Conservation (phyloP, 305 asterid species). For the Plantago coronopus region DNA sequence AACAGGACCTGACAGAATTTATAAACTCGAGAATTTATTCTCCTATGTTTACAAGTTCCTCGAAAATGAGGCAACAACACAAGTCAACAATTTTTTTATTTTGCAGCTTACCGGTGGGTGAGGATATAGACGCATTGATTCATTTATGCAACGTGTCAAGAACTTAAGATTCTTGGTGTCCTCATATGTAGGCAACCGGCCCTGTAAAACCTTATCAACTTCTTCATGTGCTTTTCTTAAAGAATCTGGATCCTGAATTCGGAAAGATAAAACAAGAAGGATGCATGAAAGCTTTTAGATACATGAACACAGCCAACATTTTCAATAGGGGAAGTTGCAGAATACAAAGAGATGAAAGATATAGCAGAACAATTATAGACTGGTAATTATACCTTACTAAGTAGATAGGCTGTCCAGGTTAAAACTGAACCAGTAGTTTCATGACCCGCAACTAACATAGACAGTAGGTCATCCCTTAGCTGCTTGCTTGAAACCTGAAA, state of each 20-base stretch:
- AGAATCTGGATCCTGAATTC: slow-evolving; percentile 56
- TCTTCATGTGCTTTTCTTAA: slow-evolving; percentile 80
- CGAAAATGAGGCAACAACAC: slow-evolving; percentile 4
- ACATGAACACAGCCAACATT: neutral
- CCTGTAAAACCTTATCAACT: slow-evolving; percentile 75
- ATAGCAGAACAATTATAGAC: slow-evolving; percentile 1
- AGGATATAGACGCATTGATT: slow-evolving; percentile 91
- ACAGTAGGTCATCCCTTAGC: slow-evolving; percentile 86
- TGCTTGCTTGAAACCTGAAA: slow-evolving; percentile 79
- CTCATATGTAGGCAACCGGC: slow-evolving; percentile 72
- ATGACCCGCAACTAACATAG: slow-evolving; percentile 97
- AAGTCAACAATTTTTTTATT: neutral
- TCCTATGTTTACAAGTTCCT: slow-evolving; percentile 14
- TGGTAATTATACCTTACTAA: slow-evolving; percentile 65
- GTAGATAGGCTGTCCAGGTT: slow-evolving; percentile 81
- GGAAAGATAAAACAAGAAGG: neutral
- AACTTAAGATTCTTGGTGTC: slow-evolving; percentile 80
- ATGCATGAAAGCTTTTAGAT: neutral
- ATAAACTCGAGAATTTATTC: slow-evolving; percentile 18
- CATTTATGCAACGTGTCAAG: slow-evolving; percentile 76
- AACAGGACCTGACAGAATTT: slow-evolving; percentile 53
- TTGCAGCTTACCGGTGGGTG: slow-evolving; percentile 80
- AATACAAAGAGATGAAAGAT: neutral
- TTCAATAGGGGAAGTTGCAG: neutral
- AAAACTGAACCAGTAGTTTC: slow-evolving; percentile 95